Evolutionary conservation across 2,329 filamentous ascomycete genomes (phyloP).

Genomic region (Aspergillus flavus): DNA sequence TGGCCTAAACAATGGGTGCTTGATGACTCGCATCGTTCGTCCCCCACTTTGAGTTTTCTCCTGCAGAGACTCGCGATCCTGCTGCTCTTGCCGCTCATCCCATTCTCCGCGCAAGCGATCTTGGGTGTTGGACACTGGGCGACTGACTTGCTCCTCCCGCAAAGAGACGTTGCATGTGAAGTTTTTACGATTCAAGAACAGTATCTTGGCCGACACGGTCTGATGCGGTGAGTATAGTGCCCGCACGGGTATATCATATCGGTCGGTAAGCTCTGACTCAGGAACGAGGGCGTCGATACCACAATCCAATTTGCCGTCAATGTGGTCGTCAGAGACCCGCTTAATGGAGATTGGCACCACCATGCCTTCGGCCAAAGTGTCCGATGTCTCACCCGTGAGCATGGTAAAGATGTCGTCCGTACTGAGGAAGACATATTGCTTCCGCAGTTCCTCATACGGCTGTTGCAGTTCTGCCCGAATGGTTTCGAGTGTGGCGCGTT

Average conservation of each 20-base stretch:
- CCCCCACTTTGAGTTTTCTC: conserved; percentile 86
- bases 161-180: conserved; percentile 83
- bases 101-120: conserved; percentile 80
- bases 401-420: conserved; percentile 90
- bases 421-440: conserved; percentile 70
- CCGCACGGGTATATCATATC: conserved; percentile 67
- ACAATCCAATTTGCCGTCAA: conserved; percentile 90
- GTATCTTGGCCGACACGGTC: conserved; percentile 83
- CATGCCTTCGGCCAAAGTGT: conserved; percentile 85
- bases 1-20: conserved; percentile 91
- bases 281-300: conserved; percentile 89
- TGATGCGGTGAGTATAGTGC: conserved; percentile 78
- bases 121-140: conserved; percentile 68
- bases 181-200: conserved; percentile 83
- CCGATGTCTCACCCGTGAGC: conserved; percentile 88
- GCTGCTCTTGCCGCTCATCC: conserved; percentile 80
- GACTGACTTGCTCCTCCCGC: conserved; percentile 76
- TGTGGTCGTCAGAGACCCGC: conserved; percentile 86
- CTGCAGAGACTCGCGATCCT: conserved; percentile 78
- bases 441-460: conserved; percentile 91
- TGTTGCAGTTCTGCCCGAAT: conserved; percentile 91
- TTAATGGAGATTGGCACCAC: conserved; percentile 87
- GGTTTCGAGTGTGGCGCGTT: conserved; percentile 92
- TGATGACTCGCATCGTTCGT: conserved; percentile 90
- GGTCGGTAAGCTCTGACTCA: conserved; percentile 76